These are phyloP conservation scores for Xanthoparmelia taractica DNA, from an alignment of 495 filamentous ascomycete genomes.

Conservation along the genomic window DNA sequence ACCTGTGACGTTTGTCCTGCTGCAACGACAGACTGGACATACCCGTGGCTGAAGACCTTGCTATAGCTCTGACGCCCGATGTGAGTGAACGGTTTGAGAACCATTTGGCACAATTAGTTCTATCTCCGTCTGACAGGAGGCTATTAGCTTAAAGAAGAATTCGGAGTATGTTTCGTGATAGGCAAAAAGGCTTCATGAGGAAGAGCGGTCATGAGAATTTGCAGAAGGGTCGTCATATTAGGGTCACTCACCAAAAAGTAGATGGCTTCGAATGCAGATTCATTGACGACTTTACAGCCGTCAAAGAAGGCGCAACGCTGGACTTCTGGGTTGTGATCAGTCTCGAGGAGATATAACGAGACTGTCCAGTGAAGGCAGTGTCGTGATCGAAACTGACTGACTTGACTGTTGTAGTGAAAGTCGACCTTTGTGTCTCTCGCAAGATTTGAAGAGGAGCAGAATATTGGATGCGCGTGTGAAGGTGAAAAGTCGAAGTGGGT, in stretches of 20 bases:
- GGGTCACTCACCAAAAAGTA: not conserved
- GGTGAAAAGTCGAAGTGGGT: slow-evolving; percentile 3
- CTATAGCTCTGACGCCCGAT: slow-evolving; percentile 94
- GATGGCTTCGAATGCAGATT: slow-evolving; percentile 47
- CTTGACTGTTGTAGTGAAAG: not conserved
- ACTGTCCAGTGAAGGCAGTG: not conserved
- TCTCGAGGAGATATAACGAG: slow-evolving; percentile 13
- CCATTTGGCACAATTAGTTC: slow-evolving; percentile 59
- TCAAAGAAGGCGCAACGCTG: slow-evolving; percentile 46
- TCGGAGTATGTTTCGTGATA: slow-evolving; percentile 6
- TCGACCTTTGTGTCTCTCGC: not conserved
- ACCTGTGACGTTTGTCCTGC: slow-evolving; percentile 85
- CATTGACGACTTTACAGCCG: slow-evolving; percentile 57
- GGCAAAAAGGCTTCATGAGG: not conserved
- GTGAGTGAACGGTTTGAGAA: slow-evolving; percentile 73
- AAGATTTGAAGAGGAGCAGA: not conserved
- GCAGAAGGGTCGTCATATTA: not conserved
- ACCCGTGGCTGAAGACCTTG: slow-evolving; percentile 94
- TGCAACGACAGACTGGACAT: slow-evolving; percentile 94
- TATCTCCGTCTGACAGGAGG: slow-evolving; percentile 8
- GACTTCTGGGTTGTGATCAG: not conserved
- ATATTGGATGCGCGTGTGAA: not conserved
- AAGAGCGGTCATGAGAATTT: not conserved
- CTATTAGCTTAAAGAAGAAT: not conserved
- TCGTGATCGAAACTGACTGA: not conserved